Percentiles rank a stretch among this genome's conserved stretches.
phyloP scores from a whole-genome alignment of 768 basidiomycete species.

The Amanita thiersii region DNA sequence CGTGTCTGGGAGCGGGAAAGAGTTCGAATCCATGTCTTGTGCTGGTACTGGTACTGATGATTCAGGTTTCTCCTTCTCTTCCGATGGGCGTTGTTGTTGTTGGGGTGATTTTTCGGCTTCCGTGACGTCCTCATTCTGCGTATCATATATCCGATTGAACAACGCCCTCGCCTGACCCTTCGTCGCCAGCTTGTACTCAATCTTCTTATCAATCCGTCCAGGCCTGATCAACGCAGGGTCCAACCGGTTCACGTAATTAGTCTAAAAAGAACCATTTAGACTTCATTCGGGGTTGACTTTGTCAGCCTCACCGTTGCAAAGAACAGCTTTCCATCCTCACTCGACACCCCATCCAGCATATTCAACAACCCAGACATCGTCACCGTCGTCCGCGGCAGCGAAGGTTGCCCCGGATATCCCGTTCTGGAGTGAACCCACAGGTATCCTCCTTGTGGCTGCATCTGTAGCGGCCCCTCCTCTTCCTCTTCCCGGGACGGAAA shows the following conservation, averaged over 20 bases:
- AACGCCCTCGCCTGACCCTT: conserved; percentile 36
- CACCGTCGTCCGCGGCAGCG: conserved; percentile 19
- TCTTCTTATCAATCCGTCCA: conserved; percentile 46
- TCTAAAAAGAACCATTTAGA: conserved; percentile 21
- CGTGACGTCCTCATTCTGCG: no score
- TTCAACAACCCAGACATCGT: conserved; percentile 51
- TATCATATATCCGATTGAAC: conserved; percentile 43
- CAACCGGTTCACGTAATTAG: conserved; percentile 44
- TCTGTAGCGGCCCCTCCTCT: conserved; percentile 15
- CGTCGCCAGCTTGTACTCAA: conserved; percentile 42
- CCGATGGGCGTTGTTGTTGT: no score
- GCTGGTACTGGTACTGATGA: no score
- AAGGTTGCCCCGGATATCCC: conserved; percentile 4
- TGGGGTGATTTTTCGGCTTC: no score
- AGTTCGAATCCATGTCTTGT: no score
- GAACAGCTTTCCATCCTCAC: conserved; percentile 52
- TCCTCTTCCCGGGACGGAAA: conserved; percentile 39
- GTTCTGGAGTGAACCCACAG: conserved; percentile 6
- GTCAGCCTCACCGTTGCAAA: conserved; percentile 41
- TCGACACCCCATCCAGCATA: conserved; percentile 55
- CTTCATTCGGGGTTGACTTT: neutral
- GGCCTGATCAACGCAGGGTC: conserved; percentile 49
- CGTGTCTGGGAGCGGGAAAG: no score
- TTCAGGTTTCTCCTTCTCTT: no score
- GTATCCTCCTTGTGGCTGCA: conserved; percentile 1